These are phyloP conservation scores for Clavispora carvajalis DNA, from an alignment of 805 yeast species.

Conservation along the genomic window DNA sequence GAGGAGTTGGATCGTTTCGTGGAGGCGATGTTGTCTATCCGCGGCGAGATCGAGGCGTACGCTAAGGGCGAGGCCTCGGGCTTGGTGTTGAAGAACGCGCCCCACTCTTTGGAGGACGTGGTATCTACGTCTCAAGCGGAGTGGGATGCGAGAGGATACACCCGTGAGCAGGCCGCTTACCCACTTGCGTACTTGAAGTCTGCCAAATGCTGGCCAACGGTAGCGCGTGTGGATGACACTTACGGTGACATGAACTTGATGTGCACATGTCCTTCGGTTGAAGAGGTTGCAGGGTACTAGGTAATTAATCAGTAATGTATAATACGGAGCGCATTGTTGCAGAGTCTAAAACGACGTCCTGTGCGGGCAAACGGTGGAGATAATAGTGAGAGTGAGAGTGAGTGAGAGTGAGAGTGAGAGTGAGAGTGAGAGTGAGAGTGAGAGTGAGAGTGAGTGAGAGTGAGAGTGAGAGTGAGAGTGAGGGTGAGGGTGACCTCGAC, in stretches of 20 bases:
- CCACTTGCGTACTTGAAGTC: slow-evolving; percentile 72
- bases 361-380: too few species aligned
- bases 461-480: too few species aligned
- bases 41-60: slow-evolving; percentile 72
- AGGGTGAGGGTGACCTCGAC: too few species aligned
- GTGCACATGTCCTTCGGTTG: slow-evolving; percentile 90
- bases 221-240: slow-evolving; percentile 87
- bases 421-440: too few species aligned
- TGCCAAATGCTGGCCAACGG: slow-evolving; percentile 93
- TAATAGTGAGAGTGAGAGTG: too few species aligned
- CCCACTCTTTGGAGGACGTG: slow-evolving; percentile 82
- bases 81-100: slow-evolving; percentile 76
- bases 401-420: too few species aligned
- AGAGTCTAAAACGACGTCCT: too few species aligned
- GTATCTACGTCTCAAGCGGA: slow-evolving; percentile 53
- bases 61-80: slow-evolving; percentile 65
- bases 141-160: slow-evolving; percentile 83
- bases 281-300: slow-evolving; percentile 48
- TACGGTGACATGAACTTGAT: slow-evolving; percentile 89
- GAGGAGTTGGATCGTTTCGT: slow-evolving; percentile 88
- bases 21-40: slow-evolving; percentile 78
- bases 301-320: not conserved
- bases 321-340: too few species aligned
- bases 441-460: too few species aligned
- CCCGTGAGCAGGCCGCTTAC: slow-evolving; percentile 90